A percentile compares a stretch with the other conserved stretches of the same genome.
phyloP scores from a whole-genome alignment of 345 rosid genomes.

The Excoecaria agallocha region DNA sequence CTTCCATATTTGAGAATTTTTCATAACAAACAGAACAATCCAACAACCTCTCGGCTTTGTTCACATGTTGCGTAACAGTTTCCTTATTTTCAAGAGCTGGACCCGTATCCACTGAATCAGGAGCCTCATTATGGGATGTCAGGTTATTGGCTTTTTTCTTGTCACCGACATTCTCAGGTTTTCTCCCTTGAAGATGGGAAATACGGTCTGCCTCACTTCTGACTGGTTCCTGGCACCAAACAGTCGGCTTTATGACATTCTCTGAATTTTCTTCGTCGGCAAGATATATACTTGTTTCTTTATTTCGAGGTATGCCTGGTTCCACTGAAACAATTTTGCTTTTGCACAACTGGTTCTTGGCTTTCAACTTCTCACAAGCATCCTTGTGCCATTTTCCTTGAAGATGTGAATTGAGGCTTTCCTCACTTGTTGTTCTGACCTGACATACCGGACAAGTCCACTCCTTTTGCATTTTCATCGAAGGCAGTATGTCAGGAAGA shows the following conservation, averaged over 20 bases:
- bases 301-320: too few relatives aligned
- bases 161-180: too few relatives aligned
- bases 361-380: constrained; percentile 16
- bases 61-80: neutral
- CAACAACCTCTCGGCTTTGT: neutral
- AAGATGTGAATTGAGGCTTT: constrained; percentile 20
- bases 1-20: neutral
- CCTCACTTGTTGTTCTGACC: constrained; percentile 18
- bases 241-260: too few relatives aligned
- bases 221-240: too few relatives aligned
- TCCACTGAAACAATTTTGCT: neutral
- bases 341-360: constrained; percentile 5
- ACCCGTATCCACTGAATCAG: neutral
- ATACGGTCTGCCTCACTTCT: too few relatives aligned
- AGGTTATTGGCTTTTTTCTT: too few relatives aligned
- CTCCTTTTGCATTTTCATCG: constrained; percentile 19
- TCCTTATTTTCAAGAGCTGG: neutral
- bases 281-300: too few relatives aligned
- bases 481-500: neutral
- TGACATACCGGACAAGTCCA: constrained; percentile 36
- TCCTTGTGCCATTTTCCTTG: constrained; percentile 26
- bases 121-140: neutral
- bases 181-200: too few relatives aligned
- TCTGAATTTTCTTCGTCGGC: too few relatives aligned
- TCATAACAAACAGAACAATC: neutral